phyloP scores from a whole-genome alignment of 257 asterid species.

The Fraxinus anomala region DNA sequence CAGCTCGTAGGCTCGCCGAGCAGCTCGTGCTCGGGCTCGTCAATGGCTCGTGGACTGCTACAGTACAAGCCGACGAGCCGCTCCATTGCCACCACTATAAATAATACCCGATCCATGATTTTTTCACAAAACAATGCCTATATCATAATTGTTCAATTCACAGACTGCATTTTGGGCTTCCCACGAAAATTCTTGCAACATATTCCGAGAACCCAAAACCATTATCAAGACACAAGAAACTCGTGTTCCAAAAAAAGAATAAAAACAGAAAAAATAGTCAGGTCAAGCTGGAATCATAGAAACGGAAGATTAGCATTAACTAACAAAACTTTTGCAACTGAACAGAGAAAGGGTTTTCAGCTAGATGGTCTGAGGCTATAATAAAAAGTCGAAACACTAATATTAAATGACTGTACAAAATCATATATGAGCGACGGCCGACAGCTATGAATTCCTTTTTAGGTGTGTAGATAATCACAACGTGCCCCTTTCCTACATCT shows the following conservation, averaged over 20 bases:
- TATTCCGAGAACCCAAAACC: neutral
- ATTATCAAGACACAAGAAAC: neutral
- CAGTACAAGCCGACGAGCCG: too few species aligned
- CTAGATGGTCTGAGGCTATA: neutral
- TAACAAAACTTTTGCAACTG: neutral
- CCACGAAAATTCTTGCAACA: too few species aligned
- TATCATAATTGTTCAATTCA: too few species aligned
- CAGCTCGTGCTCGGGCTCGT: too few species aligned
- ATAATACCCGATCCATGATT: too few species aligned
- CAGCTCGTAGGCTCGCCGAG: too few species aligned
- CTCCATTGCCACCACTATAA: too few species aligned
- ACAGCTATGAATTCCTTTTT: neutral
- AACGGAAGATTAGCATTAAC: neutral
- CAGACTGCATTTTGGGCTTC: too few species aligned
- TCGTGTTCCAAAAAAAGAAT: neutral
- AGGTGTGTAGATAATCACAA: slow-evolving; percentile 71
- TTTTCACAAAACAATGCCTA: too few species aligned
- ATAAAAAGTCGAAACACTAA: neutral
- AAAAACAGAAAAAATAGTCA: neutral
- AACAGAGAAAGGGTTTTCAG: neutral
- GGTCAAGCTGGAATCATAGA: neutral
- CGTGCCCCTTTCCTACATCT: slow-evolving; percentile 74
- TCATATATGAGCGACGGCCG: neutral
- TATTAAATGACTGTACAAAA: neutral
- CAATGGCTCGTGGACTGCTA: too few species aligned